These are phyloP conservation scores for Trichoderma sp. DNA, from an alignment of 2,329 filamentous ascomycete species.

Conservation along the genomic window DNA sequence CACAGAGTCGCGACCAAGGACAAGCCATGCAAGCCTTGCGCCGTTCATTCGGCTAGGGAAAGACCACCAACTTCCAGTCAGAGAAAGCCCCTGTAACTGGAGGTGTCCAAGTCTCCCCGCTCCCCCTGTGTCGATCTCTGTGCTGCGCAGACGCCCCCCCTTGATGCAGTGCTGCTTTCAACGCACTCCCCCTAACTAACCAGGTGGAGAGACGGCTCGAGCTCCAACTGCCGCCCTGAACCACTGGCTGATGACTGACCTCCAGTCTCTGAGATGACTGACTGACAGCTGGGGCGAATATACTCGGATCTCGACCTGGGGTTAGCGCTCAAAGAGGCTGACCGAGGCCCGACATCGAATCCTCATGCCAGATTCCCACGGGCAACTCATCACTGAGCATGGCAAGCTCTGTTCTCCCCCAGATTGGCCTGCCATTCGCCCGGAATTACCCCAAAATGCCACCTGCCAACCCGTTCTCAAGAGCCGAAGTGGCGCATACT, in stretches of 20 bases:
- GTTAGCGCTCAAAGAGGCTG: not conserved
- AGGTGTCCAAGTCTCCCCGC: slow-evolving; percentile 27
- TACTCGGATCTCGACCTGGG: not conserved
- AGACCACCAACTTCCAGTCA: too few species aligned
- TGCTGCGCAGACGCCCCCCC: slow-evolving; percentile 16
- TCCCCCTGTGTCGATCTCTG: slow-evolving; percentile 28
- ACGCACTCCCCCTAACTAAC: not conserved
- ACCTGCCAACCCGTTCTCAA: slow-evolving; percentile 23
- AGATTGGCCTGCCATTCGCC: not conserved
- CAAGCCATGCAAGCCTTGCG: slow-evolving; percentile 4
- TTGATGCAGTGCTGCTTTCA: not conserved
- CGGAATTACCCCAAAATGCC: not conserved
- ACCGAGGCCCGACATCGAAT: too few species aligned
- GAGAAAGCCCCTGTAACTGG: slow-evolving; percentile 16
- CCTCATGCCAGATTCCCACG: too few species aligned
- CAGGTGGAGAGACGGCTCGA: not conserved
- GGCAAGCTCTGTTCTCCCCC: not conserved
- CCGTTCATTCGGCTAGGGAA: slow-evolving; percentile 4
- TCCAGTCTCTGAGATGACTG: too few species aligned
- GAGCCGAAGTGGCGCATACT: slow-evolving; percentile 28
- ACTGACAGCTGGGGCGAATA: too few species aligned
- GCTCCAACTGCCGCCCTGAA: slow-evolving; percentile 11
- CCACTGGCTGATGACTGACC: not conserved
- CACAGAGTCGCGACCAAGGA: not conserved
- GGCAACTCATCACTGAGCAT: not conserved